Percentiles rank a stretch among this genome's conserved stretches.
Conservation (phyloP, 306 rosid genomes). For the Cajanus cajan region DNA sequence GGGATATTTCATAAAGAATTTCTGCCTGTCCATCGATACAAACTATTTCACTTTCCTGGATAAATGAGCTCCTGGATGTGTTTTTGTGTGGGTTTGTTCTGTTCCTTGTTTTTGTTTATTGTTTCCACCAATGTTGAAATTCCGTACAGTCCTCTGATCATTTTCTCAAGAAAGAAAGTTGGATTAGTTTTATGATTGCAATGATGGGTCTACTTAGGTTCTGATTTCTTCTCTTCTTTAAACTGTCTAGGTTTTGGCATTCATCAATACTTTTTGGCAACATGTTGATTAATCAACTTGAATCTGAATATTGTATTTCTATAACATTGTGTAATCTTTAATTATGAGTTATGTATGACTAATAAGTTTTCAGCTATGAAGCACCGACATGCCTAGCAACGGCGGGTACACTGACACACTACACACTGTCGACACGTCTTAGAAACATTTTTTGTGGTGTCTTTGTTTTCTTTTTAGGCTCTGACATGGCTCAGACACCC, state of each 20-base stretch:
- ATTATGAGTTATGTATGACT: too few relatives aligned
- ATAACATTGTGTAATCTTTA: background rate
- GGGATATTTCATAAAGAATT: background rate
- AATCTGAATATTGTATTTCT: background rate
- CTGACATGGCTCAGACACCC: too few relatives aligned
- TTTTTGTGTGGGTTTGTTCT: background rate
- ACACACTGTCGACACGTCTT: too few relatives aligned
- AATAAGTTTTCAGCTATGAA: background rate
- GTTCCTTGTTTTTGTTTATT: background rate
- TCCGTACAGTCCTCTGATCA: background rate
- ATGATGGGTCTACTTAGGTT: background rate
- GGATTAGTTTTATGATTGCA: background rate
- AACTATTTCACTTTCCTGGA: background rate
- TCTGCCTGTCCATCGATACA: background rate
- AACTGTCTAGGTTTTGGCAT: conserved; percentile 4
- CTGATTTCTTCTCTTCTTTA: background rate
- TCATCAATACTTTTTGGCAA: background rate
- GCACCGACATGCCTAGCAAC: too few relatives aligned
- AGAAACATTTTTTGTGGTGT: too few relatives aligned
- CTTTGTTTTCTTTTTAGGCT: too few relatives aligned
- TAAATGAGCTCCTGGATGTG: background rate
- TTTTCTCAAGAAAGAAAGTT: background rate
- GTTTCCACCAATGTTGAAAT: background rate
- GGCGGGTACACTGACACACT: too few relatives aligned
- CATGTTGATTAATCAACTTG: conserved; percentile 1